Evolutionary conservation across 495 filamentous ascomycete species (phyloP).

Genomic region (Pyronema domesticum): DNA sequence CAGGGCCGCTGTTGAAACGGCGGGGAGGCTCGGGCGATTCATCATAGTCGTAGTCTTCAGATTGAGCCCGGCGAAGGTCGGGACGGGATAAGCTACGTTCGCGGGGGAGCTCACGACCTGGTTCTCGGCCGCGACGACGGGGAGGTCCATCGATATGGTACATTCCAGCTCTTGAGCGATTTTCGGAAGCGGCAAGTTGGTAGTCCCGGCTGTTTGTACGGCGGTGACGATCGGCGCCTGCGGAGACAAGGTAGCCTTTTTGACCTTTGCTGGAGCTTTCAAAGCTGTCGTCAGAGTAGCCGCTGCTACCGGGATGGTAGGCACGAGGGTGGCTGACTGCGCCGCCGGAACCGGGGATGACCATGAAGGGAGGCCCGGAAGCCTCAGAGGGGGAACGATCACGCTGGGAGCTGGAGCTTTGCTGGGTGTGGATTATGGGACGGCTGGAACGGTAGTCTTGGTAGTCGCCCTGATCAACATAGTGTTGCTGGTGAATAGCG

Average conservation of each 20-base stretch:
- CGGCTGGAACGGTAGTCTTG: slow-evolving; percentile 3
- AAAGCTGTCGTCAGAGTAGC: slow-evolving; percentile 17
- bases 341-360: slow-evolving; percentile 11
- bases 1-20: slow-evolving; percentile 4
- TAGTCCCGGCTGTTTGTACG: slow-evolving; percentile 9
- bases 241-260: slow-evolving; percentile 11
- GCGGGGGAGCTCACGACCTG: slow-evolving; percentile 5
- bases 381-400: slow-evolving; percentile 14
- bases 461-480: not conserved
- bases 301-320: slow-evolving; percentile 17
- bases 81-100: slow-evolving; percentile 17
- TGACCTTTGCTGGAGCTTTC: slow-evolving; percentile 5
- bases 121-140: slow-evolving; percentile 7
- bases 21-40: slow-evolving; percentile 1
- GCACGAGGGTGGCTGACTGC: slow-evolving; percentile 6
- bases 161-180: slow-evolving; percentile 10
- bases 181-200: slow-evolving; percentile 10
- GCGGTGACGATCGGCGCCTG: slow-evolving; percentile 6
- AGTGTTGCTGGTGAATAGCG: not conserved
- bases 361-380: slow-evolving; percentile 11
- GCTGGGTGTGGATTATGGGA: slow-evolving; percentile 4
- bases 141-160: slow-evolving; percentile 15
- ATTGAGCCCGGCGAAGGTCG: slow-evolving; percentile 8
- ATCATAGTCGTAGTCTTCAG: slow-evolving; percentile 14
- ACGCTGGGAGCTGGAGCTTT: slow-evolving; percentile 15